Conservation (phyloP, 2,329 filamentous ascomycete genomes). For the Pyrenochaeta sp. region DNA sequence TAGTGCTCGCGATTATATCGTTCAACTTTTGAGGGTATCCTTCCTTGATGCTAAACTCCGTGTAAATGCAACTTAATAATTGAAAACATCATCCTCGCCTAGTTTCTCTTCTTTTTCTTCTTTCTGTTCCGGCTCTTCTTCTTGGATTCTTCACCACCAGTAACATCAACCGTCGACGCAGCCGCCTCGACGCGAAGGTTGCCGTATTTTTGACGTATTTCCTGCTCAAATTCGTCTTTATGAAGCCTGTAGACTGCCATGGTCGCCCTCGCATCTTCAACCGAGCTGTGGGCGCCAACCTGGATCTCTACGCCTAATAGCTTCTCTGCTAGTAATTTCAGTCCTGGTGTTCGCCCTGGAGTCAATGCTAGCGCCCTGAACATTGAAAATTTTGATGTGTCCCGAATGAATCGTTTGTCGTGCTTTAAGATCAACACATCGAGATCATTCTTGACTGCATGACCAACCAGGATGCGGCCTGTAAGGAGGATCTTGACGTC, state of each 20-base stretch:
- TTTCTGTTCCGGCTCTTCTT: conserved; percentile 47
- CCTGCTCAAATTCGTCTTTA: conserved; percentile 85
- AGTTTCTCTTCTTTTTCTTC: conserved; percentile 48
- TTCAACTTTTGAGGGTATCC: conserved; percentile 26
- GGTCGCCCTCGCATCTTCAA: conserved; percentile 83
- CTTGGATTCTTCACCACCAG: conserved; percentile 30
- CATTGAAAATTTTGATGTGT: conserved; percentile 79
- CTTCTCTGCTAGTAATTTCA: conserved; percentile 66
- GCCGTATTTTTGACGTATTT: conserved; percentile 71
- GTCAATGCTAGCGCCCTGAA: conserved; percentile 72
- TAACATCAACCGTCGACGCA: conserved; percentile 27
- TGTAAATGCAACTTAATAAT: conserved; percentile 17
- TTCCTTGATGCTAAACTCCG: conserved; percentile 23
- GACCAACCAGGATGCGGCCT: conserved; percentile 79
- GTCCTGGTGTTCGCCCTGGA: conserved; percentile 70
- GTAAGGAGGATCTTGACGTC: conserved; percentile 73
- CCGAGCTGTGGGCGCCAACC: conserved; percentile 65
- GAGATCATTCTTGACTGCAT: conserved; percentile 81
- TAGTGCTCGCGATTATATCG: not conserved
- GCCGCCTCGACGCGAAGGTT: conserved; percentile 32
- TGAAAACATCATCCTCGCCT: not conserved
- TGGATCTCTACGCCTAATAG: conserved; percentile 67
- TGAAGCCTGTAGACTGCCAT: conserved; percentile 88
- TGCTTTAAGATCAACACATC: conserved; percentile 79
- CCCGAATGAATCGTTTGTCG: conserved; percentile 77